Base-by-base conservation (phyloP, 441 rosid species). In the Omphalea diandra region DNA sequence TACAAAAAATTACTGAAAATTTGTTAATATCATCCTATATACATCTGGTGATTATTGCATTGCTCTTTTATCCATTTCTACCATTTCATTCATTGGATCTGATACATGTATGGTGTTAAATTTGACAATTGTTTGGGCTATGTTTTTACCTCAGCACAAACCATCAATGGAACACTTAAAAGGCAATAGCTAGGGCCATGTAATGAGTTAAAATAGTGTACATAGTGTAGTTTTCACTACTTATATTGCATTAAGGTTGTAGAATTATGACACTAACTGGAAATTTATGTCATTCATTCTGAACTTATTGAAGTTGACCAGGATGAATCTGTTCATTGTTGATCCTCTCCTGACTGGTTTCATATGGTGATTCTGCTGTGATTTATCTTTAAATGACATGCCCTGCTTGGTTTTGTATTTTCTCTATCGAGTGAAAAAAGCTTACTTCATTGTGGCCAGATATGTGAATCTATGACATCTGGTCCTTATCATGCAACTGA, bases 401-500 rank as follows among this genome's bases (percentile, higher is more conserved):
- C 65, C 65, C n/a, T 60, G 53, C 38, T 40, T 31, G 50, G 9
- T 38, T 20, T 29, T 26, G 3, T 54, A 5, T 8, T 59, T 58
- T 22, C 18, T 55, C 12, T 26, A 56, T 24, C 20, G 12, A 38
- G 27, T 63, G 52, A 7, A 15, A 9, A 7, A 17, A 31, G 10
- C 33, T 59, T 36, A 0, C 40, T 58, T 20, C 22, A 7, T 12
- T 41, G 41, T 71, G 82, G 66, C 20, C 80, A 95, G 99, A 84
- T 95, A 63, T 83, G 83, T 12, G 98, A 93, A 80, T 87, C 90
- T 0, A 75, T 95, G 71, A 93, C 99, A 35, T 86, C 95, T 5
- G 99, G 98, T 77, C 99, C 98, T 76, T 85, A 81, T 75, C 94
- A 95, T 84, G 99, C 98, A 53, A 85, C 82, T 68, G 97, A 88